Base-by-base conservation (phyloP, 192 early-diverging fungal genomes). In the Coemansia sp. region DNA sequence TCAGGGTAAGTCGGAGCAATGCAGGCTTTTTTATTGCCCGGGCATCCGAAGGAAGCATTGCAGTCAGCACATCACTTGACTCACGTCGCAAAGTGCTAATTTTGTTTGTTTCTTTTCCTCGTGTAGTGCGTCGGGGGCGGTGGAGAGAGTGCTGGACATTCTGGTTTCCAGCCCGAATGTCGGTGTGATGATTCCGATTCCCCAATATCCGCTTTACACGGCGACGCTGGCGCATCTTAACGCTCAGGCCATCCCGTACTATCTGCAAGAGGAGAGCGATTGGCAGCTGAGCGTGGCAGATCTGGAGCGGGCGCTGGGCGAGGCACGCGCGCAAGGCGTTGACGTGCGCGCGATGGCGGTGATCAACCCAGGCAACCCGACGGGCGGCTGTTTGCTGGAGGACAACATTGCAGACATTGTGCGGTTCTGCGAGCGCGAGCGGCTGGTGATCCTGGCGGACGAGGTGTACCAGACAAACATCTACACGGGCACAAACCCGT, bases 341-440 rank as follows among this genome's bases (percentile, higher is more conserved):
- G 95, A 99, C 23, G 92, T 97, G 22, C 90, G 95, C 45, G 97
- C 95, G 2, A 71, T 99, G 47, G 93, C 90, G 55, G 92, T 99
- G 42, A 97, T 99, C 65, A 99, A 99, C 71, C 97, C 97, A 14
- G 97, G 97, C 28, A 99, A 99, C 85, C 97, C 97, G 19, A 99
- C 97, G 3, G 97, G 97, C 51, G 91, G 93, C 61, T 91, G 87
- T 66, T 82, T 98, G 42, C 70, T 72, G 16, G 81, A 85, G 66
- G 81, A 91, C 35, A 92, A 93, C 67, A 96, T 98, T 82, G 78
- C 74, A 9, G 91, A 94, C 80, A 91, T 98, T 44, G 86, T 98
- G 49, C 81, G 84, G 44, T 94, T 97, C 73, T 95, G 93, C 73
- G 81, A 89, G 62, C 66, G 75, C 45, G 88, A 99, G 67, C 82